Evolutionary conservation across 176 grass and related monocot species (phyloP).

Genomic region (Tillandsia fasciculata): DNA sequence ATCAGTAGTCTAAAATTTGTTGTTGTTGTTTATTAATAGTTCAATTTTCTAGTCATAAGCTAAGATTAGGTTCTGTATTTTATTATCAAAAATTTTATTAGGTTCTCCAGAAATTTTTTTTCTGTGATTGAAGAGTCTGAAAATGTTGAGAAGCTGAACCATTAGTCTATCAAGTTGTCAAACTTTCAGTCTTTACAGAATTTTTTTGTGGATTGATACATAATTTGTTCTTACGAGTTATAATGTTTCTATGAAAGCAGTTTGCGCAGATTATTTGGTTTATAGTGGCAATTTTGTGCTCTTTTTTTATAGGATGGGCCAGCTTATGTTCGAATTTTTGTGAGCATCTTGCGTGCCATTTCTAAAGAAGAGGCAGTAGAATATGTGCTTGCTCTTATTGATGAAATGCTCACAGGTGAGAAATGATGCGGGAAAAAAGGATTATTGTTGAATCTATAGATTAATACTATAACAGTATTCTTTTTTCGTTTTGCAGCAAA

Average conservation of each 20-base stretch:
- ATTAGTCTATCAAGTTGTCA: not conserved
- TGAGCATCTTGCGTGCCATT: conserved; percentile 69
- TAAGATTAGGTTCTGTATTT: too few relatives aligned
- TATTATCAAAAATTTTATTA: too few relatives aligned
- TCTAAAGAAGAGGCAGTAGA: conserved; percentile 95
- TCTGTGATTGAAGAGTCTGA: too few relatives aligned
- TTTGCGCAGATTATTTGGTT: not conserved
- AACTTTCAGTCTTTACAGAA: not conserved
- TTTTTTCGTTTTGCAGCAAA: too few relatives aligned
- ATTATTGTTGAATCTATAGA: not conserved
- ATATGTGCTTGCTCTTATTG: conserved; percentile 91
- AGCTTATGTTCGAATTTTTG: conserved; percentile 56
- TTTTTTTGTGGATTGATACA: not conserved
- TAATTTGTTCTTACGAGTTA: not conserved
- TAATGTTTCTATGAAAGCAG: not conserved
- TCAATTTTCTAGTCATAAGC: too few relatives aligned
- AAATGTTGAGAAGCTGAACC: not conserved
- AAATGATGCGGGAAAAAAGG: conserved; percentile 8
- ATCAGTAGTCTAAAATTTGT: too few relatives aligned
- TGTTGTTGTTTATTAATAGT: too few relatives aligned
- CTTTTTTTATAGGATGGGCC: conserved; percentile 62
- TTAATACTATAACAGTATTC: conserved; percentile 28
- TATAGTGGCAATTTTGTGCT: not conserved
- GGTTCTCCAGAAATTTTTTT: too few relatives aligned
- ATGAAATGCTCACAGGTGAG: conserved; percentile 85